A percentile compares a stretch with the other conserved stretches of the same genome.
Conservation (phyloP, 1,139 yeast genomes). For the Diutina mesorugosa region DNA sequence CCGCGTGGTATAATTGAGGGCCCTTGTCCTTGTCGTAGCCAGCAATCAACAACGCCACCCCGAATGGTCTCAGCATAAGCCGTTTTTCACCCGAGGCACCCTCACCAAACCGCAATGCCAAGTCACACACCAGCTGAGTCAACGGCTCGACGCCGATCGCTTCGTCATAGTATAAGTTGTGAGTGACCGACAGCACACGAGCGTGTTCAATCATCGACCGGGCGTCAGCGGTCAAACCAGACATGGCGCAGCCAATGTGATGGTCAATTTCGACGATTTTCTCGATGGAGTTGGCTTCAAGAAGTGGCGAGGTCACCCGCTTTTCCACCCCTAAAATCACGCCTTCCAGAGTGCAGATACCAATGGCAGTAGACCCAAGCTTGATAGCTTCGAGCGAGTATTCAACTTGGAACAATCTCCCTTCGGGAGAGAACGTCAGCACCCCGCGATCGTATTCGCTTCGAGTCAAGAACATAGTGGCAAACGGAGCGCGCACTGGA, state of each 20-base stretch:
- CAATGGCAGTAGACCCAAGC: conserved; percentile 94
- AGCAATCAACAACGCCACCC: conserved; percentile 93
- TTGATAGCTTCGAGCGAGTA: conserved; percentile 96
- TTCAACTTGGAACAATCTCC: conserved; percentile 96
- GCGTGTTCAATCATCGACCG: conserved; percentile 98
- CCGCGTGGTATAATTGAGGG: conserved; percentile 96
- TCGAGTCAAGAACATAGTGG: conserved; percentile 84
- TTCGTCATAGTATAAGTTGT: conserved; percentile 84
- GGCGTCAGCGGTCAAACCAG: conserved; percentile 97
- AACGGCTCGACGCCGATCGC: conserved; percentile 85
- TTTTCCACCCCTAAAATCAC: conserved; percentile 95
- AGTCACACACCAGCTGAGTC: conserved; percentile 93
- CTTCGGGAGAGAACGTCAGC: conserved; percentile 97
- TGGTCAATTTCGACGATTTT: conserved; percentile 89
- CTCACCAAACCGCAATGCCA: conserved; percentile 95
- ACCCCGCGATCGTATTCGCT: conserved; percentile 99
- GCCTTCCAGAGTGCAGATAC: conserved; percentile 93
- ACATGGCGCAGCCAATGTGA: conserved; percentile 98
- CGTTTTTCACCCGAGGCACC: conserved; percentile 97
- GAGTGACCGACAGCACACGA: conserved; percentile 81
- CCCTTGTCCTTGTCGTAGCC: conserved; percentile 89
- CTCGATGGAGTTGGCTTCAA: conserved; percentile 89
- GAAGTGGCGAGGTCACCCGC: conserved; percentile 83
- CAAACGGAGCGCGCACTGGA: neutral
- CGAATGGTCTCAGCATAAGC: conserved; percentile 97